These are phyloP conservation scores for Zymoseptoria pseudotritici DNA, from an alignment of 2,329 filamentous ascomycete species.

Conservation along the genomic window DNA sequence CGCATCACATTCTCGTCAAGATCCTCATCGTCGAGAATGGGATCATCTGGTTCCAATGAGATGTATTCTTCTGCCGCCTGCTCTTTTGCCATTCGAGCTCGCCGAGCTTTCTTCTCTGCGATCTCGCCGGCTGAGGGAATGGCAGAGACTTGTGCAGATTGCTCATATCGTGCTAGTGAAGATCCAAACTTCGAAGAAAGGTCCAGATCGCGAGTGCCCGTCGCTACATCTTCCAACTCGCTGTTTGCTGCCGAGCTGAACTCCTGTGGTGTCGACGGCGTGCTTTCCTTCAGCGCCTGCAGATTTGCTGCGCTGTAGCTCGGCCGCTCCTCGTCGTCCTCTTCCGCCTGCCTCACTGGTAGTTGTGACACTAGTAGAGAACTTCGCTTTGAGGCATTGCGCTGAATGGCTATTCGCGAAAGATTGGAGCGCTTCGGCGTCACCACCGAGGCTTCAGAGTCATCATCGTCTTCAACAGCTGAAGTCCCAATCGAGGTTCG, in stretches of 20 bases:
- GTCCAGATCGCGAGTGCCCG: slow-evolving; percentile 37
- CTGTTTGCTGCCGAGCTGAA: slow-evolving; percentile 30
- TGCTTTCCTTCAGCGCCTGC: slow-evolving; percentile 76
- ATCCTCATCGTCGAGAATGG: slow-evolving; percentile 36
- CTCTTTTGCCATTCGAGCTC: slow-evolving; percentile 70
- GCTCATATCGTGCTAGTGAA: slow-evolving; percentile 29
- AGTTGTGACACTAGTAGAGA: slow-evolving; percentile 44
- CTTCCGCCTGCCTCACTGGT: slow-evolving; percentile 42
- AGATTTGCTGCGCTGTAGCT: slow-evolving; percentile 82
- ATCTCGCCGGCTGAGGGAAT: slow-evolving; percentile 84
- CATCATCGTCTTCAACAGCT: slow-evolving; percentile 47
- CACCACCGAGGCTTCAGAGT: slow-evolving; percentile 45
- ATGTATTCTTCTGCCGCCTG: slow-evolving; percentile 52
- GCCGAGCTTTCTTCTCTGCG: slow-evolving; percentile 79
- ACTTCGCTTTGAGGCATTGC: slow-evolving; percentile 51
- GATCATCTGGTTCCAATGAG: slow-evolving; percentile 54
- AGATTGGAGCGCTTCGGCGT: slow-evolving; percentile 58
- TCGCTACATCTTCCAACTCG: slow-evolving; percentile 40
- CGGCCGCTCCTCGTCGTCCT: slow-evolving; percentile 58
- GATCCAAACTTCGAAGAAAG: slow-evolving; percentile 52
- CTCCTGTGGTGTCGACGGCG: slow-evolving; percentile 71
- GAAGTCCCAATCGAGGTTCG: slow-evolving; percentile 68
- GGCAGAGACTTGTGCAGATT: slow-evolving; percentile 29
- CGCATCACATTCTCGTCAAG: slow-evolving; percentile 33
- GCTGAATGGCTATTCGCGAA: slow-evolving; percentile 58